Base-by-base conservation (phyloP, 768 basidiomycete species). In the Tricholoma hemisulphureum region DNA sequence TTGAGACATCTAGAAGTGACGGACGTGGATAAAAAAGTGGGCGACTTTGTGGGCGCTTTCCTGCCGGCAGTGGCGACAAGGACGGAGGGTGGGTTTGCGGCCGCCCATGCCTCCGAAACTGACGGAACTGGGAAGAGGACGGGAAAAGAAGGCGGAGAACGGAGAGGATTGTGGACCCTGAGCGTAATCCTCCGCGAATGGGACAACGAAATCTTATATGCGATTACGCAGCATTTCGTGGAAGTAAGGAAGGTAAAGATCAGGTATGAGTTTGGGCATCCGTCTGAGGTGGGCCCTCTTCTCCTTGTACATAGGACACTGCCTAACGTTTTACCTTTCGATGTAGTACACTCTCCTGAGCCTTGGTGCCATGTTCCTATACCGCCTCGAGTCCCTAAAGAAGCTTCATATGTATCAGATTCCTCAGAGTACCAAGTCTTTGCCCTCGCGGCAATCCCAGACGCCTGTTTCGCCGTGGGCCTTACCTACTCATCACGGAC, bases 161-260 rank as follows among this genome's bases (percentile, higher is more conserved):
- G 26, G 10, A 48, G 46, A 28, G 46, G 46, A 31, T 37, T 28
- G 16, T 48, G 46, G 46, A 48, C 16, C n/a, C 65, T 76, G 26
- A 63, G 75, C 9, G 73, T 77, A 43, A 58, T 73, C 35, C 52
- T 75, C n/a, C 67, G 73, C 34, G 66, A 67, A 53, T 82, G 80
- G 80, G 79, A 81, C 56, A 69, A 76, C 39, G 80, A 81, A 59
- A 71, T 81, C 7, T 61, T 81, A 18, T 71, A 77, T 35, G 78
- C 77, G 5, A 61, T 79, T 21, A 68, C 69, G n/a, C 64, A 69
- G 45, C 70, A 77, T 35, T 78, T 80, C 56, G 58, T 55, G 8
- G 56, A 63, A 9, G 61, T 82, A 6, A 66, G 68, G n/a, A 70
- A 71, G 37, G 67, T 82, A 18, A 73, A 73, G 59, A 69, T 82